Evolutionary conservation across 2,329 filamentous ascomycete species (phyloP), one percentile per base, ranked within the genome.

Genomic region (Fusarium sp.): DNA sequence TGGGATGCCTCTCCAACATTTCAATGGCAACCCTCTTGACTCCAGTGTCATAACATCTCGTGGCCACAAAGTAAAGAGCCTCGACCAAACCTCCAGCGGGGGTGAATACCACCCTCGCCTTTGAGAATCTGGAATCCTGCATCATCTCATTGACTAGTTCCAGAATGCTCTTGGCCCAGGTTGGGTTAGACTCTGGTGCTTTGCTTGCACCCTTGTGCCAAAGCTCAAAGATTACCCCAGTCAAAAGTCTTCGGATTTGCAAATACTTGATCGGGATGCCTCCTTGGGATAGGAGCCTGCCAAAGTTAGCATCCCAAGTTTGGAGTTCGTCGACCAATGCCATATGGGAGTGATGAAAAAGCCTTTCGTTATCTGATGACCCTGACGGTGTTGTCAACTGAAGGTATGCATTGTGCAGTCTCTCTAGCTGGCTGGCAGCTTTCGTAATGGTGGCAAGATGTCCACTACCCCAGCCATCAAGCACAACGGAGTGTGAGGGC

Each of bases 61-160:
- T 58, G 8, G 64, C 50, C 57, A 57, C 64, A 18, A 67, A 67
- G 4, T 56, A 67, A 6, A 67, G 27, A 2, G 47, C 64, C 47
- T 67, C 58, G 29, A 67, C 37, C 27, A 62, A 57, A 5, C 64
- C 64, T 13, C 47, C 64, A 10, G 42, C 20, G 6, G 58, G 47
- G 14, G 22, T 67, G n/a, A 50, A 67, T 7, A 29, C 11, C 7
- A 62, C 35, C 5, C 35, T 29, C 29, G 29, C n/a, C 35, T 45
- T 27, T 24, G 35, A 34, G 22, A 16, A 11, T 18, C 31, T 35
- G 3, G 54, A 37, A 11, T 11, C 13, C 3, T 18, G 13, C 13
- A 57, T 18, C 20, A 57, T 57, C 14, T 57, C 54, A 16, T 40
- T 14, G 7, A 16, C 56, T 11, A 59, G 16, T 16, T 6, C 37